A percentile compares a stretch with the other conserved stretches of the same genome.
phyloP scores from a whole-genome alignment of 1,284 basidiomycete genomes.

The Ustilago shanxiensis region DNA sequence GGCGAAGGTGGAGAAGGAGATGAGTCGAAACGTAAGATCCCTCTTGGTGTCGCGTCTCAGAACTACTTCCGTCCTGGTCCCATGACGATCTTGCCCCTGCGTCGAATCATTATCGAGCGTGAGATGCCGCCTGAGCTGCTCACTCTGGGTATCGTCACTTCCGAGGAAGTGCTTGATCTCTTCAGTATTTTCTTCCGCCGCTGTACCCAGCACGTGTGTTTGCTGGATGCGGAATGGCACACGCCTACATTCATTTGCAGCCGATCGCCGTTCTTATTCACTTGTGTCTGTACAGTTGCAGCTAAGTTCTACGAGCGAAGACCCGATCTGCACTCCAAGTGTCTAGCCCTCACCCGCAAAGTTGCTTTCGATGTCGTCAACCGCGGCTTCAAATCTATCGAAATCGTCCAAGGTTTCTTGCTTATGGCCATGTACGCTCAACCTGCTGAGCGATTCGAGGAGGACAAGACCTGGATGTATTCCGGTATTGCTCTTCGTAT shows the following conservation, averaged over 20 bases:
- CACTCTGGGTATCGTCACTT: slow-evolving; percentile 82
- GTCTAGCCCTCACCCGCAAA: slow-evolving; percentile 87
- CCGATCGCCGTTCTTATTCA: slow-evolving; percentile 68
- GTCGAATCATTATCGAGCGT: slow-evolving; percentile 88
- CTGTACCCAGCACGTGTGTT: slow-evolving; percentile 60
- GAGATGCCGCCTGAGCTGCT: slow-evolving; percentile 85
- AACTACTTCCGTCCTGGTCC: slow-evolving; percentile 93
- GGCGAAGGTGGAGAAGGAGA: slow-evolving; percentile 4
- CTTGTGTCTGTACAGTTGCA: slow-evolving; percentile 86
- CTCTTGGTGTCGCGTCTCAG: slow-evolving; percentile 85
- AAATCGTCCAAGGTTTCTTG: slow-evolving; percentile 73
- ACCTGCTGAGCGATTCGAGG: slow-evolving; percentile 78
- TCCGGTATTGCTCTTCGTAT: slow-evolving; percentile 77
- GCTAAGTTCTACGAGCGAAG: slow-evolving; percentile 88
- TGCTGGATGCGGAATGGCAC: slow-evolving; percentile 69
- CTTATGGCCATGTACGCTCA: slow-evolving; percentile 71
- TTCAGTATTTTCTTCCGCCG: slow-evolving; percentile 86
- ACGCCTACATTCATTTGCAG: slow-evolving; percentile 68
- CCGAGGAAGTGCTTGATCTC: slow-evolving; percentile 84
- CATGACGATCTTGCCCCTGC: slow-evolving; percentile 72
- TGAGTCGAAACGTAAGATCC: slow-evolving; percentile 19
- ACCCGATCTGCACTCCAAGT: slow-evolving; percentile 83
- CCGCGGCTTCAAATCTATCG: slow-evolving; percentile 92
- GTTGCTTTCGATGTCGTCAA: slow-evolving; percentile 79
- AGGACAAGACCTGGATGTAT: slow-evolving; percentile 89